Percentiles rank a stretch among this genome's conserved stretches.
Conservation (phyloP, 345 rosid species). For the Mallotus nudiflorus region DNA sequence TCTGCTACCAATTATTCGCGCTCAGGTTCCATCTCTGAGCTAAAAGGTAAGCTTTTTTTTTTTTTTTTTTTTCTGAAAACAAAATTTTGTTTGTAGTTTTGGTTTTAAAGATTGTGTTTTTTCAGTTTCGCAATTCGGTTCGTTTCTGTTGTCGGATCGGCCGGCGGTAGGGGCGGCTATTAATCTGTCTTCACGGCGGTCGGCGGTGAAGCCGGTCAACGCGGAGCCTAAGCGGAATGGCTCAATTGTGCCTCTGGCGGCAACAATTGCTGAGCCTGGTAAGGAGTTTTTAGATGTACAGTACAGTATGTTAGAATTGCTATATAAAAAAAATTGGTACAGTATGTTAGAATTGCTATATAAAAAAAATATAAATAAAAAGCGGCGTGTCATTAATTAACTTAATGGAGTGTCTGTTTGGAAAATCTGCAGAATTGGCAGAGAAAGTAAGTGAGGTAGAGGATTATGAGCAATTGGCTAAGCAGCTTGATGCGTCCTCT, state of each 20-base stretch:
- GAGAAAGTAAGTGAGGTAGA: conserved; percentile 49
- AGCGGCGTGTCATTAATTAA: neutral
- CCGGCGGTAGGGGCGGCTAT: conserved; percentile 35
- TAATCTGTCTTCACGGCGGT: conserved; percentile 44
- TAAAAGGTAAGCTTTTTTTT: conserved; percentile 36
- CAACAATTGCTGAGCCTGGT: conserved; percentile 68
- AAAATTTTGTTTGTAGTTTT: neutral
- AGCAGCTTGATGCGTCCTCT: conserved; percentile 63
- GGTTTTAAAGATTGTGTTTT: conserved; percentile 9
- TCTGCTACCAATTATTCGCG: conserved; percentile 39
- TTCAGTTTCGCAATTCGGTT: conserved; percentile 58
- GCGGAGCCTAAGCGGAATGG: conserved; percentile 58
- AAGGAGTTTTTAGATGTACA: conserved; percentile 7
- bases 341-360: too few species aligned
- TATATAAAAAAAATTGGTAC: too few species aligned
- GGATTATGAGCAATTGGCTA: conserved; percentile 60
- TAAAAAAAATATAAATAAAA: neutral
- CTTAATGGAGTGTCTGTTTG: conserved; percentile 1
- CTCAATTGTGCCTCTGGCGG: conserved; percentile 51
- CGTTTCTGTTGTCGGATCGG: conserved; percentile 48
- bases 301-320: too few species aligned
- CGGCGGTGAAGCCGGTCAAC: conserved; percentile 48
- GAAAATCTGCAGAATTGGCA: conserved; percentile 46
- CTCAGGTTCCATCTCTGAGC: conserved; percentile 35
- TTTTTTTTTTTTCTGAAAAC: neutral